Base-by-base conservation (phyloP, 148 eudicot species). In the Polygonum aviculare region DNA sequence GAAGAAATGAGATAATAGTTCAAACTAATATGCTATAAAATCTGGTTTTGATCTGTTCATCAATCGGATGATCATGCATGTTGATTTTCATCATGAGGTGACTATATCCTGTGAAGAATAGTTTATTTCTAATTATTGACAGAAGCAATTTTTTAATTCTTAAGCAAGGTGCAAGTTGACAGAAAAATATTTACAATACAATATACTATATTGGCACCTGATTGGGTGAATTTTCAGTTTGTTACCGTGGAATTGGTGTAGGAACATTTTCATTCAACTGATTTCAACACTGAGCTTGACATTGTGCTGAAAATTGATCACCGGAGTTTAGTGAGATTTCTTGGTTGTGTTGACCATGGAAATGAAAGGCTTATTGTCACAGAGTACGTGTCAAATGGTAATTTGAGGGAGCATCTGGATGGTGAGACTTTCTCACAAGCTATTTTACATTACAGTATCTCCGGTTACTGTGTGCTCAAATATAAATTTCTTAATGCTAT, bases 351-450 rank as follows among this genome's bases (percentile, higher is more conserved):
- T 62, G 99, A 95, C 77, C 88, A 85, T 85, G 97, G 91, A 82
- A 78, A 78, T 71, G 99, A 95, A 62, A 91, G 98, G 55, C 87
- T 95, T 40, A 90, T 95, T 70, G 90, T 95, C 52, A 95, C 98
- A 0, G 97, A 95, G 82, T 95, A 82, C 77, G 98, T 95, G 72
- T 78, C 94, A 74, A 95, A 95, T 82, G 99, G 99, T 73, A 95
- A 90, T 75, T 88, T 95, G 11, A 88, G 99, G 83, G 96, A 95
- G 76, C 97, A 95, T 88, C 84, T 95, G 71, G 99, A 95, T 83
- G 99, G 99, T 95, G 91, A 89, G 89, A 75, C 70, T 36, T 60
- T n/a, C 31, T 41, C 33, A 67, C 44, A 67, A 10, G 16, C 16
- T 67, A 67, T 38, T 21, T 16, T 36, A 16, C 11, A 5, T 0